phyloP scores from a whole-genome alignment of 2,329 filamentous ascomycete genomes.

The Drechslera avenae region DNA sequence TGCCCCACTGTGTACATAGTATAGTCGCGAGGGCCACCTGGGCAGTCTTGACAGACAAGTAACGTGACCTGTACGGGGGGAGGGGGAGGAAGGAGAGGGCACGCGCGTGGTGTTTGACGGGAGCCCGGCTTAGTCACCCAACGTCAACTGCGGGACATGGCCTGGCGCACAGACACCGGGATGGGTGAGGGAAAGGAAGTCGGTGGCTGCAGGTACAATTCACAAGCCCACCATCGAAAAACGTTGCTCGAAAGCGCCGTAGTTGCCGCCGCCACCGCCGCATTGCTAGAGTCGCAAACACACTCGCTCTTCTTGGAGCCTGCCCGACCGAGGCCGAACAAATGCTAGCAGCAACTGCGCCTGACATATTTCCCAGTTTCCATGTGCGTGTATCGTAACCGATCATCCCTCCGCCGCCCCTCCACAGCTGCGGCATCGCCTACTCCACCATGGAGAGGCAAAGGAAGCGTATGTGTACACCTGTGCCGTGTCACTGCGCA shows the following conservation, averaged over 20 bases:
- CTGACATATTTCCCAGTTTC: conserved; percentile 40
- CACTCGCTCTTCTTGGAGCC: conserved; percentile 26
- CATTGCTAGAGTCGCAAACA: conserved; percentile 22
- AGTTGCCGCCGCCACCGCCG: conserved; percentile 14
- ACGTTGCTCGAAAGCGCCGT: conserved; percentile 5
- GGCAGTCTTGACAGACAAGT: background rate
- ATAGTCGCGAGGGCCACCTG: no score
- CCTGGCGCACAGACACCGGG: background rate
- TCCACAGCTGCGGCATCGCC: conserved; percentile 40
- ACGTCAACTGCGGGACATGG: conserved; percentile 14
- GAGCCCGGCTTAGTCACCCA: conserved; percentile 14
- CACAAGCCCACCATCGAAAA: conserved; percentile 17
- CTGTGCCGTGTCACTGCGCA: background rate
- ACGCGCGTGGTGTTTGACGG: background rate
- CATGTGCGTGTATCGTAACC: conserved; percentile 46
- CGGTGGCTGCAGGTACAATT: conserved; percentile 31
- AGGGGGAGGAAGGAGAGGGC: no score
- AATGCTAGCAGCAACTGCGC: conserved; percentile 44
- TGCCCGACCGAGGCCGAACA: conserved; percentile 30
- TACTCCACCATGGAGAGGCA: conserved; percentile 55
- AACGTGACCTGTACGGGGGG: no score
- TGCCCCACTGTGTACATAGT: no score
- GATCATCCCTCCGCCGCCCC: conserved; percentile 41
- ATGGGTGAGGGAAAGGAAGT: conserved; percentile 27
- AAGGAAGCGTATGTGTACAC: conserved; percentile 52